A percentile compares a stretch with the other conserved stretches of the same genome.
These are phyloP conservation scores for Debaryomyces psychrophilus DNA, from an alignment of 1,139 yeast genomes.

Conservation along the genomic window DNA sequence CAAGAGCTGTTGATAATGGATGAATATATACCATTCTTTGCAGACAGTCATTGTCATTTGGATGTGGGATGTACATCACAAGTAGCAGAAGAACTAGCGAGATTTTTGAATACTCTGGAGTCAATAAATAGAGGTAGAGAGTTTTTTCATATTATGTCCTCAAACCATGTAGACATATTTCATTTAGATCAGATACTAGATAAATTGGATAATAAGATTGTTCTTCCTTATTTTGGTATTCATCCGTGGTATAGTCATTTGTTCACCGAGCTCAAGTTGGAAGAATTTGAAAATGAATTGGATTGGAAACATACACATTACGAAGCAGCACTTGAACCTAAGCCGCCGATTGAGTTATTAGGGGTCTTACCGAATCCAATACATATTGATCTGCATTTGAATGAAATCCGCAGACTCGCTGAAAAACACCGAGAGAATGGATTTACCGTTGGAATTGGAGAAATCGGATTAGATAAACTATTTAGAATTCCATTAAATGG, in stretches of 20 bases:
- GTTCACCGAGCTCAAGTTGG: constrained; percentile 35
- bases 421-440: constrained; percentile 22
- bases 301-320: constrained; percentile 57
- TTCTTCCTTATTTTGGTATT: constrained; percentile 73
- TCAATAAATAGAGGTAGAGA: background rate
- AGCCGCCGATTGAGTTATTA: constrained; percentile 45
- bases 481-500: constrained; percentile 71
- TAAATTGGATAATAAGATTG: constrained; percentile 22
- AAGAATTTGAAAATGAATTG: constrained; percentile 20
- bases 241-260: constrained; percentile 92
- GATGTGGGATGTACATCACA: constrained; percentile 18
- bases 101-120: constrained; percentile 12
- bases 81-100: constrained; percentile 15
- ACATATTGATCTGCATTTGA: constrained; percentile 41
- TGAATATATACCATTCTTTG: constrained; percentile 9
- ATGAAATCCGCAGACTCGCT: constrained; percentile 26
- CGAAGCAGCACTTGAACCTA: constrained; percentile 47
- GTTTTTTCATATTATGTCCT: constrained; percentile 54
- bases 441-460: constrained; percentile 62
- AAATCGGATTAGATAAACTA: constrained; percentile 81
- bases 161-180: constrained; percentile 54
- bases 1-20: background rate
- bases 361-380: constrained; percentile 65
- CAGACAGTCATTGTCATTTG: constrained; percentile 28
- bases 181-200: constrained; percentile 36